These are phyloP conservation scores for Cichorium intybus DNA, from an alignment of 140 eudicot species.

Conservation along the genomic window DNA sequence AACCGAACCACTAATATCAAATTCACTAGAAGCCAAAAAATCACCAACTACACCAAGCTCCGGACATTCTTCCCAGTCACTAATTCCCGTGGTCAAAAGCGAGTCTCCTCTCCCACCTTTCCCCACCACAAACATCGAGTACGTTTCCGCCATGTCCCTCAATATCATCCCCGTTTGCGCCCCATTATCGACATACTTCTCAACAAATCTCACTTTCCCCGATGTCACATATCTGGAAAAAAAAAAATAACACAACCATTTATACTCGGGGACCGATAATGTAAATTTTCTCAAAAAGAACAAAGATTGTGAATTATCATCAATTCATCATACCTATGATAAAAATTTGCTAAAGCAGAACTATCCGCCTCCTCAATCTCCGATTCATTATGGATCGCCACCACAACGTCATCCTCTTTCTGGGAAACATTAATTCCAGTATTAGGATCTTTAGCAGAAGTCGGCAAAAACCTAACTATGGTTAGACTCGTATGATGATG, in stretches of 20 bases:
- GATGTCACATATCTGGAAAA: constrained; percentile 73
- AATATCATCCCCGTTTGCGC: constrained; percentile 65
- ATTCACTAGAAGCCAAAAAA: constrained; percentile 88
- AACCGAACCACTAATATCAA: constrained; percentile 73
- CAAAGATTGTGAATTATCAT: background rate
- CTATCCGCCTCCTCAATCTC: constrained; percentile 66
- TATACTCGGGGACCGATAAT: background rate
- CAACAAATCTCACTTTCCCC: constrained; percentile 79
- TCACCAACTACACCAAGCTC: constrained; percentile 97
- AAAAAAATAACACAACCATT: background rate
- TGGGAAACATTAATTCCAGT: constrained; percentile 49
- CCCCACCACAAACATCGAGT: constrained; percentile 84
- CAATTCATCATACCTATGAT: constrained; percentile 56
- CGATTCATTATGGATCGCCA: constrained; percentile 57
- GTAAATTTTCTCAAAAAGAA: background rate
- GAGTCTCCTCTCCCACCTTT: constrained; percentile 74
- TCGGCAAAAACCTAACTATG: constrained; percentile 63
- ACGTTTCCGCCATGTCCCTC: constrained; percentile 74
- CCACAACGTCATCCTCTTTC: constrained; percentile 55
- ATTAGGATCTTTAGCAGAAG: constrained; percentile 33
- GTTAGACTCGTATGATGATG: constrained; percentile 84
- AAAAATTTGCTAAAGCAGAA: constrained; percentile 61
- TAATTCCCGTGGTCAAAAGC: constrained; percentile 70
- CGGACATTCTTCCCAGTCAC: constrained; percentile 99
- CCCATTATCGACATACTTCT: constrained; percentile 76